Conservation (phyloP, 1,284 basidiomycete genomes). For the Marasmius oreades region DNA sequence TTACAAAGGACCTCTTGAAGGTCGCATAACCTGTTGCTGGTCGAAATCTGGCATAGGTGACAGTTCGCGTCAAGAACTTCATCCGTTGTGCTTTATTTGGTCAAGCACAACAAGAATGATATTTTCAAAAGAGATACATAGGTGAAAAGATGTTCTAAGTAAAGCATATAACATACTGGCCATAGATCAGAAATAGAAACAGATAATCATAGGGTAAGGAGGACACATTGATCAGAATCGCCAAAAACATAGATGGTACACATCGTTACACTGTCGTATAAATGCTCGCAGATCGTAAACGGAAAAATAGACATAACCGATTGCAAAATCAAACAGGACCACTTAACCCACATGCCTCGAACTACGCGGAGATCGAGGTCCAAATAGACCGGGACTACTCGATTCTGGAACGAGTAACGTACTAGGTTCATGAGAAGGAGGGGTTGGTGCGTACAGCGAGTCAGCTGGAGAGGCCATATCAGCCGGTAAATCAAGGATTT, state of each 20-base stretch:
- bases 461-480: constrained; percentile 36
- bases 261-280: not conserved
- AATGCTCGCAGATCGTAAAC: not conserved
- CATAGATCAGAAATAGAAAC: not conserved
- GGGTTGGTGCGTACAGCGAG: constrained; percentile 42
- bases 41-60: not conserved
- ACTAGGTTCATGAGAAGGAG: constrained; percentile 42
- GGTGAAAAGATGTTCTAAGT: not conserved
- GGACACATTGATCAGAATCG: not conserved
- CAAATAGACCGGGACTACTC: constrained; percentile 60
- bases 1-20: not conserved
- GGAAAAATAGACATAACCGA: not conserved
- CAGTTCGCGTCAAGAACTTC: not conserved
- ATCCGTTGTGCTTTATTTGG: not conserved
- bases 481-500: constrained; percentile 3
- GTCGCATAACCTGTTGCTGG: not conserved
- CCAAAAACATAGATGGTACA: not conserved
- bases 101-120: too few species aligned
- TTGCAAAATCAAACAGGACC: not conserved
- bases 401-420: constrained; percentile 53
- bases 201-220: not conserved
- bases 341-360: constrained; percentile 23
- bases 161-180: not conserved
- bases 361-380: constrained; percentile 51
- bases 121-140: not conserved